Conservation (phyloP, 331 rosid species). For the Quercus lobata region DNA sequence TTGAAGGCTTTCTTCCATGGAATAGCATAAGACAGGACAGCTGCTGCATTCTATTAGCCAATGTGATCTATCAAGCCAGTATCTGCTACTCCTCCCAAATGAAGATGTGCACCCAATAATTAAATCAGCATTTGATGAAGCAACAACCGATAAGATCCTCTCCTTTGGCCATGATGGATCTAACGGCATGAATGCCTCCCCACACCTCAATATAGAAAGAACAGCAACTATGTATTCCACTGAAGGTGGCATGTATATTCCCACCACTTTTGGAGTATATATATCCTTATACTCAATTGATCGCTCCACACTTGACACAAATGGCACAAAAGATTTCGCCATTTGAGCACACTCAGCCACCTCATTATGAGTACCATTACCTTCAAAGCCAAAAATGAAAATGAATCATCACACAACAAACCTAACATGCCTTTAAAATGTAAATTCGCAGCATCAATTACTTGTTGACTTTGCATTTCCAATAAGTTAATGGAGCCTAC, state of each 20-base stretch:
- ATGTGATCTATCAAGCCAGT: slow-evolving; percentile 37
- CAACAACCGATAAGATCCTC: slow-evolving; percentile 47
- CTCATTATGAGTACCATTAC: neutral
- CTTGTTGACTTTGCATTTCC: neutral
- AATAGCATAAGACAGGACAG: slow-evolving; percentile 47
- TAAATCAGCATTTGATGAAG: slow-evolving; percentile 55
- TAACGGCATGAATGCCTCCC: slow-evolving; percentile 81
- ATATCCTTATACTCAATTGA: slow-evolving; percentile 18
- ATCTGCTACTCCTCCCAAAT: slow-evolving; percentile 34
- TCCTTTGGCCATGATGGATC: slow-evolving; percentile 80
- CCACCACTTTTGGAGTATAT: slow-evolving; percentile 56
- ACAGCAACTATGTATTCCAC: slow-evolving; percentile 67
- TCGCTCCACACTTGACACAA: slow-evolving; percentile 11
- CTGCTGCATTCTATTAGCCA: slow-evolving; percentile 38
- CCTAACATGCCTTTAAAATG: neutral
- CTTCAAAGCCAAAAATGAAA: slow-evolving; percentile 19
- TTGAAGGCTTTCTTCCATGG: slow-evolving; percentile 38
- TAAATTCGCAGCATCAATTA: neutral
- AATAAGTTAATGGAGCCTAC: neutral
- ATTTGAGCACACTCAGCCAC: slow-evolving; percentile 11
- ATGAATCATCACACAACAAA: neutral
- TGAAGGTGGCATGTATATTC: slow-evolving; percentile 74
- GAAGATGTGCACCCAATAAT: slow-evolving; percentile 45
- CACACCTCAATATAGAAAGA: slow-evolving; percentile 69
- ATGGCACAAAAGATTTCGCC: slow-evolving; percentile 15